phyloP scores from a whole-genome alignment of 2,329 filamentous ascomycete genomes.

The Cladophialophora chaetospira region DNA sequence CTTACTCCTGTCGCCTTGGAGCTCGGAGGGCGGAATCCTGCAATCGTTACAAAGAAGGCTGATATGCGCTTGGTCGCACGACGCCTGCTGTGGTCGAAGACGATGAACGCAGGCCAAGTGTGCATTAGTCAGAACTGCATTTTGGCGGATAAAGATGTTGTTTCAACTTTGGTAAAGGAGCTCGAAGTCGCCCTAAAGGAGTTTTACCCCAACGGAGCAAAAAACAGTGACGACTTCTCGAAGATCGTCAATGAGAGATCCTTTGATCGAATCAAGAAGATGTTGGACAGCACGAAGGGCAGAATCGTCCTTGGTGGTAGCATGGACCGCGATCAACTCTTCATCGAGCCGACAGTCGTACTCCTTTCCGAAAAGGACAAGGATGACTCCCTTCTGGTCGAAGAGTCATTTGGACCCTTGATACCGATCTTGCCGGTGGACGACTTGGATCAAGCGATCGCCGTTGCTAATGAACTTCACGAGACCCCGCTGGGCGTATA shows the following conservation, averaged over 20 bases:
- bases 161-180: slow-evolving; percentile 71
- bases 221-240: slow-evolving; percentile 73
- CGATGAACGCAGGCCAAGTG: slow-evolving; percentile 82
- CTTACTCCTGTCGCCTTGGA: slow-evolving; percentile 88
- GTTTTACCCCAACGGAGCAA: slow-evolving; percentile 82
- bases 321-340: slow-evolving; percentile 76
- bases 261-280: slow-evolving; percentile 81
- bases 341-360: slow-evolving; percentile 93
- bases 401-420: slow-evolving; percentile 93
- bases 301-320: slow-evolving; percentile 85
- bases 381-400: slow-evolving; percentile 74
- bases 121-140: slow-evolving; percentile 94
- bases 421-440: slow-evolving; percentile 79
- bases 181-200: slow-evolving; percentile 70
- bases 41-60: slow-evolving; percentile 82
- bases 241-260: slow-evolving; percentile 79
- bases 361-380: slow-evolving; percentile 64
- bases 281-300: slow-evolving; percentile 82
- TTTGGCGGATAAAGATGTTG: slow-evolving; percentile 73
- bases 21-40: slow-evolving; percentile 88
- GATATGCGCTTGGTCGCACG: slow-evolving; percentile 79
- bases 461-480: slow-evolving; percentile 76
- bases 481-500: slow-evolving; percentile 82
- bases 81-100: slow-evolving; percentile 86
- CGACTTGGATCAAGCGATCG: slow-evolving; percentile 81